These are phyloP conservation scores for Ophiosphaerella korrae DNA, from an alignment of 2,329 filamentous ascomycete genomes.

Conservation along the genomic window DNA sequence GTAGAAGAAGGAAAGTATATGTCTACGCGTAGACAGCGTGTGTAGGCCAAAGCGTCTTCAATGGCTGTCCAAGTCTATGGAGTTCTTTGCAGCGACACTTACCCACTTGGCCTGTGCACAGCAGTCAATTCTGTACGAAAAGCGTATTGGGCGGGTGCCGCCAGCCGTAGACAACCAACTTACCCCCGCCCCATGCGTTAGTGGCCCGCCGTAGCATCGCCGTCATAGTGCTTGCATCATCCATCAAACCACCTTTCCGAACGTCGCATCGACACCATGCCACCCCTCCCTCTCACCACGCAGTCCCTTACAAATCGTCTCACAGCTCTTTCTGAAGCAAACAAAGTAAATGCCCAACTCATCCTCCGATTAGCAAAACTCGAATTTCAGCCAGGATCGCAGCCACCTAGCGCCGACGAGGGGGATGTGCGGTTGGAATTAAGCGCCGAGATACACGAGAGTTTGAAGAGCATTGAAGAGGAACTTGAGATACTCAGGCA, in stretches of 20 bases:
- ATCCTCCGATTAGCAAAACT: slow-evolving; percentile 64
- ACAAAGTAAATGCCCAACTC: slow-evolving; percentile 60
- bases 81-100: not conserved
- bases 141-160: no score
- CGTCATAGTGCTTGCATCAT: slow-evolving; percentile 36
- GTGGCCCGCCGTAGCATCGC: slow-evolving; percentile 23
- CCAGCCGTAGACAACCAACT: no score
- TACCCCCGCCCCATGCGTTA: not conserved
- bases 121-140: no score
- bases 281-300: slow-evolving; percentile 41
- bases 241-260: slow-evolving; percentile 29
- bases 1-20: slow-evolving; percentile 1
- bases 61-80: not conserved
- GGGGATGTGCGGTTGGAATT: slow-evolving; percentile 73
- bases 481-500: slow-evolving; percentile 81
- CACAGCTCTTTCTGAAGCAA: slow-evolving; percentile 57
- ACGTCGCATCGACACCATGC: slow-evolving; percentile 36
- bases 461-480: slow-evolving; percentile 77
- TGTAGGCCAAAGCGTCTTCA: not conserved
- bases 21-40: not conserved
- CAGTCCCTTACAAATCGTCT: slow-evolving; percentile 55
- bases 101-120: no score
- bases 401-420: slow-evolving; percentile 64
- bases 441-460: slow-evolving; percentile 77
- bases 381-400: slow-evolving; percentile 66